phyloP scores from a whole-genome alignment of 1,284 basidiomycete genomes.

The Marasmius tenuissimus region DNA sequence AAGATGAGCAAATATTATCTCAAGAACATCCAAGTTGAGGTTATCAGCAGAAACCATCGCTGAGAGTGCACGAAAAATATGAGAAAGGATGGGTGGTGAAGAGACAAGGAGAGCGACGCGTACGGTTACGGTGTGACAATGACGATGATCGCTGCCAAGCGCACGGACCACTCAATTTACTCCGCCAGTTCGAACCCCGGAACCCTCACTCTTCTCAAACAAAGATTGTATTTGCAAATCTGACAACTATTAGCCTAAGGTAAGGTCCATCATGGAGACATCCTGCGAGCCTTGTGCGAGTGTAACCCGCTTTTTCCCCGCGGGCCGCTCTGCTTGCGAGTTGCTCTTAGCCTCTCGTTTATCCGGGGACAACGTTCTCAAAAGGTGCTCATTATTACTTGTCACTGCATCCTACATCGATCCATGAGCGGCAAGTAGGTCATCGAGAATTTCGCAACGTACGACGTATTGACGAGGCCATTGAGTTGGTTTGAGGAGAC shows the following conservation, averaged over 20 bases:
- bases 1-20: slow-evolving; percentile 57
- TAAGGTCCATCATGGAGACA: slow-evolving; percentile 3
- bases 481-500: slow-evolving; percentile 28
- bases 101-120: neutral
- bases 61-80: neutral
- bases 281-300: slow-evolving; percentile 12
- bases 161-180: neutral
- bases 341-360: neutral
- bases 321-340: neutral
- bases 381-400: slow-evolving; percentile 32
- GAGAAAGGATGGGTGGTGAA: neutral
- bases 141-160: neutral
- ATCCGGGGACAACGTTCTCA: slow-evolving; percentile 31
- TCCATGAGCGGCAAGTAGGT: neutral
- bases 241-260: neutral
- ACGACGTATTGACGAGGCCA: slow-evolving; percentile 42
- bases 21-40: slow-evolving; percentile 68
- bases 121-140: neutral
- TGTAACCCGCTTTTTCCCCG: neutral
- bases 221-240: neutral
- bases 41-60: slow-evolving; percentile 65
- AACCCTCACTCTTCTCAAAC: neutral
- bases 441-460: slow-evolving; percentile 9
- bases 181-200: too few species aligned
- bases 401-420: slow-evolving; percentile 18